phyloP scores from a whole-genome alignment of 1,284 basidiomycete species.

The Sanghuangporus baumii region DNA sequence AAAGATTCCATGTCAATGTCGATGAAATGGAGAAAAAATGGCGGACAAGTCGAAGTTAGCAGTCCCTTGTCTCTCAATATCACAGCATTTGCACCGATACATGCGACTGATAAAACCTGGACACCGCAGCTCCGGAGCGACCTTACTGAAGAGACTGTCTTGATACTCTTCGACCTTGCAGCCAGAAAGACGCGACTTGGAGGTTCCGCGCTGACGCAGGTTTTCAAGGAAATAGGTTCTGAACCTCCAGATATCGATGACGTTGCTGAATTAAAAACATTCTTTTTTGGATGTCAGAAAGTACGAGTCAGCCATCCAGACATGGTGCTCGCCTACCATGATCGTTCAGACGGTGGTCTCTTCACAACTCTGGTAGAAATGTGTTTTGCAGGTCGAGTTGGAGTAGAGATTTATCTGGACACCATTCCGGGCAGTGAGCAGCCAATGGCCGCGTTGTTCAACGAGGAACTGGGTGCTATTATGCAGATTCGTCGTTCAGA shows the following conservation, averaged over 20 bases:
- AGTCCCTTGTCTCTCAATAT: constrained; percentile 91
- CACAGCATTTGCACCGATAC: constrained; percentile 90
- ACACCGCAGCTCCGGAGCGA: constrained; percentile 83
- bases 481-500: constrained; percentile 75
- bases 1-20: constrained; percentile 99
- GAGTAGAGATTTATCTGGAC: constrained; percentile 68
- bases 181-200: constrained; percentile 82
- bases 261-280: constrained; percentile 69
- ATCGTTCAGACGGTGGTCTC: constrained; percentile 95
- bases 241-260: constrained; percentile 88
- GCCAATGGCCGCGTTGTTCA: constrained; percentile 77
- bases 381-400: constrained; percentile 89
- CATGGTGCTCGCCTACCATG: constrained; percentile 91
- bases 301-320: constrained; percentile 56
- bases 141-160: constrained; percentile 55
- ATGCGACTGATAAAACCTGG: constrained; percentile 82
- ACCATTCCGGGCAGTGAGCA: constrained; percentile 45
- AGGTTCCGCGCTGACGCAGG: constrained; percentile 93
- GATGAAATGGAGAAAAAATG: constrained; percentile 84
- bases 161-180: constrained; percentile 91
- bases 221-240: constrained; percentile 89
- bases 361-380: constrained; percentile 93
- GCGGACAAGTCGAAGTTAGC: constrained; percentile 75
- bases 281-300: constrained; percentile 73
- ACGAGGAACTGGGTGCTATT: constrained; percentile 94